Percentiles rank a stretch among this genome's conserved stretches.
Evolutionary conservation across 305 asterid species (phyloP).

Genomic region (Solanum chacoense): DNA sequence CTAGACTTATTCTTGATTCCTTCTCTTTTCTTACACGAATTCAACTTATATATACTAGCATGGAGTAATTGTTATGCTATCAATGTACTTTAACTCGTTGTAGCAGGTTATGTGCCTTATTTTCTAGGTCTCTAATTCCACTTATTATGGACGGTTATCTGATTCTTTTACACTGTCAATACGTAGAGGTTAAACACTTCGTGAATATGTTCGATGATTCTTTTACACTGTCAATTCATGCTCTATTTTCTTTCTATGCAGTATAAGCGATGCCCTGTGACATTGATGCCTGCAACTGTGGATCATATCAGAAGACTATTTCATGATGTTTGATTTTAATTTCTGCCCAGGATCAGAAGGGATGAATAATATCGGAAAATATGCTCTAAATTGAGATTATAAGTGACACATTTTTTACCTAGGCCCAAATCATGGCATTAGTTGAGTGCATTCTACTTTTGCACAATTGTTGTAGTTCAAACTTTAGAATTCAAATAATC

Average conservation of each 20-base stretch:
- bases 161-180: not conserved
- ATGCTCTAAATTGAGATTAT: not conserved
- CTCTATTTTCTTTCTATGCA: constrained; percentile 18
- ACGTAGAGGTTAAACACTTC: not conserved
- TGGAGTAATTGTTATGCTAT: not conserved
- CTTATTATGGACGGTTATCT: not conserved
- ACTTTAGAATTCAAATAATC: not conserved
- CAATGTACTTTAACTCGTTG: not conserved
- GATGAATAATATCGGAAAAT: not conserved
- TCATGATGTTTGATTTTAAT: constrained; percentile 59
- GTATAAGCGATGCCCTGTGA: constrained; percentile 95
- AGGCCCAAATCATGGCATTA: not conserved
- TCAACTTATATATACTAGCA: not conserved
- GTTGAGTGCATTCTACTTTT: not conserved
- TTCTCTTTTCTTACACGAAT: not conserved
- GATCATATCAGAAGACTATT: constrained; percentile 91
- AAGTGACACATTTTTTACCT: not conserved
- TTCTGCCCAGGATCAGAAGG: not conserved
- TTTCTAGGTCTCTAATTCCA: not conserved
- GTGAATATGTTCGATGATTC: not conserved
- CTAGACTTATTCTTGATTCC: not conserved
- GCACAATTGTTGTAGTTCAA: not conserved
- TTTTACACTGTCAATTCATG: not conserved
- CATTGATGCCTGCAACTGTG: constrained; percentile 74
- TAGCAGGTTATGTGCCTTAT: not conserved